Base-by-base conservation (phyloP, 306 rosid species). In the Cicer yamashitae region DNA sequence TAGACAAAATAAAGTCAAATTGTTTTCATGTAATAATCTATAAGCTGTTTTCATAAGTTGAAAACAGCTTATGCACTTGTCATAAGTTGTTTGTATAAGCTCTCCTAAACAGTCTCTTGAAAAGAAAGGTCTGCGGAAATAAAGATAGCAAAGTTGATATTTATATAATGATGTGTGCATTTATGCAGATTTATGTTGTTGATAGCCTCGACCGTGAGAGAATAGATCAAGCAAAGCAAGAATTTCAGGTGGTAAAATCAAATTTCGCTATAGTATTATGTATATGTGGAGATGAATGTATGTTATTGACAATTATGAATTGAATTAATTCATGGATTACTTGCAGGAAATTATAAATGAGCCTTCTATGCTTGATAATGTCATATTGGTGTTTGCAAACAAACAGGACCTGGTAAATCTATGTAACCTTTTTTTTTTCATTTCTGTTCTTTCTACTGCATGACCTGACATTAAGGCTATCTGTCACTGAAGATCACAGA, bases 311-410 rank as follows among this genome's bases (percentile, higher is more conserved):
- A 5, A 52, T 71, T 71, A 62, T 40, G 8, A 48, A 40, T 62
- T 65, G 54, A 78, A 69, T 60, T 82, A 41, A 66, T 79, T 59
- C 54, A 18, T 38, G 61, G 73, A 79, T 39, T 81, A 68, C 58
- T 81, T 84, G 86, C 94, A 94, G 98, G 84, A 88, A 50, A 91
- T 91, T 83, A 90, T 94, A 84, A 91, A 85, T 71, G 97, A 94
- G 73, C 98, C 98, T 5, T 88, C 88, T 79, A 94, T 94, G 98
- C 94, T 91, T 86, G 90, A 88, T 61, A 90, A 91, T 83, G 90
- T 88, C 84, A 91, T 94, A 82, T 85, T 94, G 91, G 96, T 94
- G 74, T 94, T 94, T 82, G 98, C 98, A 18, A 94, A 94, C 80
- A 94, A 94, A 85, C 98, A 94, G 58, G 98, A 94, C 83, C 84